Evolutionary conservation across 73 alveolate species (phyloP).

Genomic region (Diophrys appendiculata): DNA sequence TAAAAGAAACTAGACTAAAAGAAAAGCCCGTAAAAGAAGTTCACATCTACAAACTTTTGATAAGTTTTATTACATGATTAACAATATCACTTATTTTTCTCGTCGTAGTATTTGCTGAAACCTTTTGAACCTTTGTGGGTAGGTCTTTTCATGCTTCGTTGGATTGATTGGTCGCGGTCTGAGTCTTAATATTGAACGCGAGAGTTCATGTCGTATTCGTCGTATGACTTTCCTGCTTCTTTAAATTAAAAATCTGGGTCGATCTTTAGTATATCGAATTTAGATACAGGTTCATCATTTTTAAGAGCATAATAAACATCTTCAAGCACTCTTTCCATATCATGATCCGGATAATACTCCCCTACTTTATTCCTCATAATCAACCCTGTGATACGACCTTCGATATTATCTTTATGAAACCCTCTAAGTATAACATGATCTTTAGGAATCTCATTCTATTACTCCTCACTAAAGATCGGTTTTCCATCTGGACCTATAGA

Average conservation of each 20-base stretch:
- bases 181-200: neutral
- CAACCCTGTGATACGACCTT: neutral
- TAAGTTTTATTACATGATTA: neutral
- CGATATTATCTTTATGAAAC: neutral
- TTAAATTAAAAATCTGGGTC: neutral
- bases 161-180: neutral
- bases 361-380: neutral
- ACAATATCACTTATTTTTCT: neutral
- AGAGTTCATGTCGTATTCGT: neutral
- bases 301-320: neutral
- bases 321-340: neutral
- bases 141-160: neutral
- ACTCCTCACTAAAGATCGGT: too few relatives aligned
- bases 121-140: neutral
- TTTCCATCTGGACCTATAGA: too few relatives aligned
- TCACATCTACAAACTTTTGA: too few relatives aligned
- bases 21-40: too few relatives aligned
- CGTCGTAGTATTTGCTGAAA: neutral
- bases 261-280: neutral
- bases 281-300: neutral
- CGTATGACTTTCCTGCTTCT: neutral
- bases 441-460: too few relatives aligned
- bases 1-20: neutral
- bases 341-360: neutral
- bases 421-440: neutral